phyloP scores from a whole-genome alignment of 495 filamentous ascomycete genomes.

The Talaromyces trachyspermus region DNA sequence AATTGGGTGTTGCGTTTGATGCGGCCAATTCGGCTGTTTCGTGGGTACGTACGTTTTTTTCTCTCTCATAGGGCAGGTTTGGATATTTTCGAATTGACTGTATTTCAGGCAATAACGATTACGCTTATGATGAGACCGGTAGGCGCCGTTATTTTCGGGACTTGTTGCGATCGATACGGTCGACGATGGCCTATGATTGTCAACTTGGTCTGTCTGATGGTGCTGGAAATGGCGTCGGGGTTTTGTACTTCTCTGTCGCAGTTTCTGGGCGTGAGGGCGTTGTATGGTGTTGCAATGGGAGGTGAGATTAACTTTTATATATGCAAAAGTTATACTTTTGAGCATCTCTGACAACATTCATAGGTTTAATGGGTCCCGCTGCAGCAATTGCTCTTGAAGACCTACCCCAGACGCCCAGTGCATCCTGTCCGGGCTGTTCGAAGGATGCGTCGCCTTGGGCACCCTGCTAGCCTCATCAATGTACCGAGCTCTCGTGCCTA shows the following conservation, averaged over 20 bases:
- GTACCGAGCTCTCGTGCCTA: conserved; percentile 55
- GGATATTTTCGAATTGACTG: background rate
- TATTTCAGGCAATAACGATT: conserved; percentile 58
- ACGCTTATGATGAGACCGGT: conserved; percentile 70
- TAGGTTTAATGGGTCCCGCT: conserved; percentile 65
- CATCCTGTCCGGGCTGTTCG: conserved; percentile 62
- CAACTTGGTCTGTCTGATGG: conserved; percentile 66
- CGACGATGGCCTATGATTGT: conserved; percentile 74
- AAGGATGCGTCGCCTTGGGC: conserved; percentile 71
- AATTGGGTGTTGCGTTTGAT: conserved; percentile 25
- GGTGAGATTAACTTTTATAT: conserved; percentile 19
- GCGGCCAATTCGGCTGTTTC: conserved; percentile 26
- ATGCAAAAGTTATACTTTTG: background rate
- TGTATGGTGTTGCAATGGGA: conserved; percentile 75
- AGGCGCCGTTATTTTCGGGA: conserved; percentile 59
- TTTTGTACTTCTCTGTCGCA: conserved; percentile 63
- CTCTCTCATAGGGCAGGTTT: background rate
- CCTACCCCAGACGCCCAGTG: conserved; percentile 60
- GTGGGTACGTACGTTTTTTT: conserved; percentile 18
- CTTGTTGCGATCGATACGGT: conserved; percentile 65
- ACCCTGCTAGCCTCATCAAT: conserved; percentile 68
- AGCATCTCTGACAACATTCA: too few relatives aligned
- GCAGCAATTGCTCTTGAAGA: conserved; percentile 74
- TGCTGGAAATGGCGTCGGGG: conserved; percentile 63
- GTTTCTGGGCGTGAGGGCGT: conserved; percentile 61